Conservation (phyloP, 805 yeast species). For the Isabelozyma heimii region DNA sequence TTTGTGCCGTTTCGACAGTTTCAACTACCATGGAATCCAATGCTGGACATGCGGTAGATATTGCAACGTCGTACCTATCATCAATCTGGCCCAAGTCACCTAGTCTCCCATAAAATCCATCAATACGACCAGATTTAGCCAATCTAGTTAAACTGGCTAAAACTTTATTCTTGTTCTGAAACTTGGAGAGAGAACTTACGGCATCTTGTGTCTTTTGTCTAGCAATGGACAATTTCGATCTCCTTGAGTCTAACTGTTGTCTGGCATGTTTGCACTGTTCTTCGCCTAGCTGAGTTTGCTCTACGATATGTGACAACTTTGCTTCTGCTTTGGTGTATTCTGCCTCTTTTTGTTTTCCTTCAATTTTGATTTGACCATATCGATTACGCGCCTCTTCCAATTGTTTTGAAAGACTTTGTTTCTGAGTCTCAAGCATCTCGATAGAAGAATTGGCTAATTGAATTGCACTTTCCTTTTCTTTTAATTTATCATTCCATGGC, state of each 20-base stretch:
- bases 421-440: constrained; percentile 52
- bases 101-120: constrained; percentile 84
- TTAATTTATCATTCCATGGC: constrained; percentile 77
- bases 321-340: constrained; percentile 44
- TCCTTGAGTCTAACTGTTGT: constrained; percentile 50
- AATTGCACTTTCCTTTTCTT: constrained; percentile 59
- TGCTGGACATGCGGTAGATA: constrained; percentile 91
- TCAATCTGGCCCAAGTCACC: constrained; percentile 94
- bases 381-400: constrained; percentile 42
- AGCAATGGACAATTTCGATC: constrained; percentile 46
- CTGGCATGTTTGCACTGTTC: constrained; percentile 52
- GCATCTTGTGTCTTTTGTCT: constrained; percentile 72
- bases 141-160: constrained; percentile 64
- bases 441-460: constrained; percentile 65
- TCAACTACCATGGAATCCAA: constrained; percentile 94
- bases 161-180: constrained; percentile 72
- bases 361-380: constrained; percentile 43
- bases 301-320: constrained; percentile 47
- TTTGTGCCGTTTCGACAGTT: constrained; percentile 56
- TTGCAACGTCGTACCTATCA: constrained; percentile 84
- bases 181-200: constrained; percentile 49
- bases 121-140: constrained; percentile 75
- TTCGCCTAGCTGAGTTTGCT: constrained; percentile 59
- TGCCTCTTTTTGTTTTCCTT: constrained; percentile 49
- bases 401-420: constrained; percentile 42